Evolutionary conservation across 2,329 filamentous ascomycete species (phyloP), one percentile per base, ranked within the genome.

Genomic region (Dissoconium aciculare): DNA sequence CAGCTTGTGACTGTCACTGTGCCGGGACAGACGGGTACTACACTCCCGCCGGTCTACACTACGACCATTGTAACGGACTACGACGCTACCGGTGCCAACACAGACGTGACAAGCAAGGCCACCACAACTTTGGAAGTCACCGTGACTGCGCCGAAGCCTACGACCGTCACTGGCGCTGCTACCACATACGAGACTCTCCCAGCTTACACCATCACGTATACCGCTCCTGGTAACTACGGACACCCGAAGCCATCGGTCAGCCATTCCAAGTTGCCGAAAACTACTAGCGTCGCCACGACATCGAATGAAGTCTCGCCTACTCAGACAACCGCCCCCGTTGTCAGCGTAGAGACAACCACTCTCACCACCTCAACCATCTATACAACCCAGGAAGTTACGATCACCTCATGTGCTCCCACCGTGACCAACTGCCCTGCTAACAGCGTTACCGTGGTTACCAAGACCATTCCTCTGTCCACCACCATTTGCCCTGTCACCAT

Each of bases 361-460:
- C 38, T 34, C 35, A 50, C 54, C 30, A 57, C 56, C 31, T 59
- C 56, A 39, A 50, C 53, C 15, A 49, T 57, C 43, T 60, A 55
- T 43, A 49, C 50, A 29, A 63, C 60, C 34, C 46, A 55, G 32
- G 53, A 56, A 33, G 46, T 62, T 39, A 62, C 59, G 26, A 44
- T 60, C 44, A 55, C 49, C 33, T 51, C 56, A 41, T 60, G 58
- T 41, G 53, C 53, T 6, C 43, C 54, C n/a, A 46, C 45, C 23
- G 50, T 56, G 11, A 53, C 50, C 24, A 45, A 55, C 39, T 62
- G 58, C 39, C 57, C 58, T 15, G 46, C 55, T 14, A 41, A 53
- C 35, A 42, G 37, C 28, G 41, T 40, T 11, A 39, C 47, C 5
- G 41, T 54, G 14, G 40, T 51, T 21, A 62, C 57, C 11, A 52